phyloP scores from a whole-genome alignment of 176 grass and related monocot species.

The Canna indica region DNA sequence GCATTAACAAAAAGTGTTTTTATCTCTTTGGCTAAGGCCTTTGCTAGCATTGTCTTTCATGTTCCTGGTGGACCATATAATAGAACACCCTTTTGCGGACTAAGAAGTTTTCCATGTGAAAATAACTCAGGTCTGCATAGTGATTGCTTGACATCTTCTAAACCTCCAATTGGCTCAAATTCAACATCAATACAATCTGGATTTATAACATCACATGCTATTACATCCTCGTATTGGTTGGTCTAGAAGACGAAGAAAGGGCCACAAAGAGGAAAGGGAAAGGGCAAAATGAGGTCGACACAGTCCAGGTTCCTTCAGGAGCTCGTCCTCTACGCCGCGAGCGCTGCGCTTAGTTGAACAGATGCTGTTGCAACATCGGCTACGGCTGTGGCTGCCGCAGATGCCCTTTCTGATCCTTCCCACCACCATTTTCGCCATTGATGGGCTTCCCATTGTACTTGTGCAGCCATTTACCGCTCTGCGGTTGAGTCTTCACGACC shows the following conservation, averaged over 20 bases:
- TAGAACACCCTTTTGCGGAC: slow-evolving; percentile 87
- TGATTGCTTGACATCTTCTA: slow-evolving; percentile 76
- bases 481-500: slow-evolving; percentile 38
- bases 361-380: background rate
- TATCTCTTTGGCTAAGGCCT: slow-evolving; percentile 87
- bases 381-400: background rate
- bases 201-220: slow-evolving; percentile 97
- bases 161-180: slow-evolving; percentile 73
- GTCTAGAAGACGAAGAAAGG: slow-evolving; percentile 38
- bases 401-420: slow-evolving; percentile 15
- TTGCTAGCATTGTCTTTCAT: slow-evolving; percentile 94
- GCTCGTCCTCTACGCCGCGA: slow-evolving; percentile 86
- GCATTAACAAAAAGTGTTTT: slow-evolving; percentile 91
- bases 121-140: slow-evolving; percentile 77
- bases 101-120: slow-evolving; percentile 69
- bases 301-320: slow-evolving; percentile 79
- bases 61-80: slow-evolving; percentile 87
- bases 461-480: slow-evolving; percentile 26
- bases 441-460: background rate
- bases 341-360: slow-evolving; percentile 43
- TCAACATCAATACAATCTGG: slow-evolving; percentile 78
- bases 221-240: slow-evolving; percentile 94
- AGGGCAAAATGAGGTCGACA: slow-evolving; percentile 37
- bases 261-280: background rate
- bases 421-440: background rate